Conservation (phyloP, 148 eudicot genomes). For the Tetragonia tetragonoides region DNA sequence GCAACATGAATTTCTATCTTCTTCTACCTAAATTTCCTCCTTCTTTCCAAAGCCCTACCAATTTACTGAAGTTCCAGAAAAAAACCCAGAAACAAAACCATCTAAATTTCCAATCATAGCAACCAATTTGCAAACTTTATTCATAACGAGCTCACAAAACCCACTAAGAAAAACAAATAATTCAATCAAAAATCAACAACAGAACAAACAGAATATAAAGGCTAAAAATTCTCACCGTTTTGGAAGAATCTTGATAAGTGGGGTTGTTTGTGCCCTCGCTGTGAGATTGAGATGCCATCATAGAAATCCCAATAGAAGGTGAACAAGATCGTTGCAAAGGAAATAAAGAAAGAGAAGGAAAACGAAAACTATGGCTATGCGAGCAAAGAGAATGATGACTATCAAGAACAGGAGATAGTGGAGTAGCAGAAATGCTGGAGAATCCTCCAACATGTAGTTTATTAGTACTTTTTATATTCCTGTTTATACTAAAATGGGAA, state of each 20-base stretch:
- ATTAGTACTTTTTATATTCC: background rate
- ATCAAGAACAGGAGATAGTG: constrained; percentile 35
- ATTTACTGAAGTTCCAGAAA: background rate
- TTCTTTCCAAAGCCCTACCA: background rate
- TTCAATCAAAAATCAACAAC: background rate
- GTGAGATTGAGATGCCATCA: constrained; percentile 33
- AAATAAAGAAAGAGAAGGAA: constrained; percentile 41
- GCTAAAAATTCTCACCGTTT: constrained; percentile 36
- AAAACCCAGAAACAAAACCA: background rate
- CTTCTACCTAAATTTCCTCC: background rate
- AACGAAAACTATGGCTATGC: constrained; percentile 31
- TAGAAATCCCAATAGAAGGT: constrained; percentile 24
- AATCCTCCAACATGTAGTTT: constrained; percentile 22
- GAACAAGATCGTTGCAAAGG: constrained; percentile 45
- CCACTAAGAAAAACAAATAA: background rate
- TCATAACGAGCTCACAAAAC: background rate
- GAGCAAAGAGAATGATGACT: constrained; percentile 31
- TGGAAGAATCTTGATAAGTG: constrained; percentile 24
- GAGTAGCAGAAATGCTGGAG: constrained; percentile 35
- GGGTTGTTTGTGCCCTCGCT: background rate
- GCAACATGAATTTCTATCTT: background rate
- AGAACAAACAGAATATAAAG: background rate
- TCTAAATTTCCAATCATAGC: background rate
- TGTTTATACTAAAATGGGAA: background rate
- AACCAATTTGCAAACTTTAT: background rate